phyloP scores from a whole-genome alignment of 352 stramenopile species.

The Phytopythium mirpurense region DNA sequence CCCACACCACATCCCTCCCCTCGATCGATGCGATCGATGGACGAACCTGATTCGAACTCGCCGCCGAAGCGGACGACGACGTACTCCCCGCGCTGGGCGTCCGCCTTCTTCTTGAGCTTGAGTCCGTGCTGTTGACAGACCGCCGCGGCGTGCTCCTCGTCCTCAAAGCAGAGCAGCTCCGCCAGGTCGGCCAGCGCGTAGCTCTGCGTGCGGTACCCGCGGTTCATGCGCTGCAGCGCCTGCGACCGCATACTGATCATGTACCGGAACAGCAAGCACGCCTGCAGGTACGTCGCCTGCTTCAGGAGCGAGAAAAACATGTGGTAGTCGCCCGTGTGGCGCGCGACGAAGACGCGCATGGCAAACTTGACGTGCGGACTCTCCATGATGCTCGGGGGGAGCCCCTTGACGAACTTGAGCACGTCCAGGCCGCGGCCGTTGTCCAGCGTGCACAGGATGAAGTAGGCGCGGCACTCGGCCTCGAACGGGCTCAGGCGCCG shows the following conservation, averaged over 20 bases:
- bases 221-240: slow-evolving; percentile 77
- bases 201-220: slow-evolving; percentile 57
- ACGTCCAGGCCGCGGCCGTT: slow-evolving; percentile 81
- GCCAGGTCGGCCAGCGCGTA: slow-evolving; percentile 64
- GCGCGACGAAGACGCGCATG: slow-evolving; percentile 82
- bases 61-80: slow-evolving; percentile 70
- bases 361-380: slow-evolving; percentile 81
- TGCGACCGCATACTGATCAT: slow-evolving; percentile 69
- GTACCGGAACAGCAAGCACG: slow-evolving; percentile 80
- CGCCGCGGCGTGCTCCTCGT: slow-evolving; percentile 57
- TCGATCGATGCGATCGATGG: too few relatives aligned
- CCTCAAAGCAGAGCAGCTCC: slow-evolving; percentile 76
- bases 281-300: slow-evolving; percentile 74
- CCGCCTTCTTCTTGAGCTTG: slow-evolving; percentile 35
- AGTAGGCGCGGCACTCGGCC: slow-evolving; percentile 79
- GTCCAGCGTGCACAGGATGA: slow-evolving; percentile 81
- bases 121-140: slow-evolving; percentile 71
- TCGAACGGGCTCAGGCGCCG: slow-evolving; percentile 77
- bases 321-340: slow-evolving; percentile 80
- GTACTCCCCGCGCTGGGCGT: slow-evolving; percentile 32
- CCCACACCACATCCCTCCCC: not conserved
- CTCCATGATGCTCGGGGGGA: slow-evolving; percentile 50
- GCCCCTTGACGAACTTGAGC: slow-evolving; percentile 81
- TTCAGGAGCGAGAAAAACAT: slow-evolving; percentile 78
- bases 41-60: slow-evolving; percentile 69